Conservation (phyloP, 2,329 filamentous ascomycete species). For the Cadophora gregata region DNA sequence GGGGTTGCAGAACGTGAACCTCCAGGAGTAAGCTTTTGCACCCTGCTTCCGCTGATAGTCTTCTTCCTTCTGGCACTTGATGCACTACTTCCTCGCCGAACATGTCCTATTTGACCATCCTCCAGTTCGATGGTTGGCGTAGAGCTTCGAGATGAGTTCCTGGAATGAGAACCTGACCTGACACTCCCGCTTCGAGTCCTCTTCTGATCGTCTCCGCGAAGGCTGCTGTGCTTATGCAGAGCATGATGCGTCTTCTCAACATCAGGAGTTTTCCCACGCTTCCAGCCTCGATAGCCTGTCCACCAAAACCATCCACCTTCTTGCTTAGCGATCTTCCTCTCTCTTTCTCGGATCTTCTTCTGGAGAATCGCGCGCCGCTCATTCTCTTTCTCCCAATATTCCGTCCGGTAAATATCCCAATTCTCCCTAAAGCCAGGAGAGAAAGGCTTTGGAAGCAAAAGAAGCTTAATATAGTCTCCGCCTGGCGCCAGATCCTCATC, state of each 20-base stretch:
- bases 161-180: conserved; percentile 42
- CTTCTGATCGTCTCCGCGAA: conserved; percentile 40
- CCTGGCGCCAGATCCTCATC: conserved; percentile 92
- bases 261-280: conserved; percentile 41
- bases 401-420: conserved; percentile 92
- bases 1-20: conserved; percentile 42
- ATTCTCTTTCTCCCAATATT: conserved; percentile 98
- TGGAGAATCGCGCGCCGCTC: conserved; percentile 80
- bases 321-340: conserved; percentile 70
- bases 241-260: conserved; percentile 42
- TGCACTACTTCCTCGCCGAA: conserved; percentile 40
- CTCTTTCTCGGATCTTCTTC: conserved; percentile 69
- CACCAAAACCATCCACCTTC: conserved; percentile 84
- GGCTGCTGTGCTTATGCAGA: conserved; percentile 35
- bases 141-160: conserved; percentile 45
- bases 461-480: conserved; percentile 88
- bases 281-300: conserved; percentile 72
- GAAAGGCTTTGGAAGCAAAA: conserved; percentile 93
- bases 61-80: conserved; percentile 42
- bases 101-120: conserved; percentile 36
- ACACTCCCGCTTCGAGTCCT: conserved; percentile 41
- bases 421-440: conserved; percentile 94
- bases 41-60: conserved; percentile 28
- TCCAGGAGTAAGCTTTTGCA: conserved; percentile 38
- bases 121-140: conserved; percentile 44